phyloP scores from a whole-genome alignment of 2,329 filamentous ascomycete genomes.

The Colletotrichum sp. region DNA sequence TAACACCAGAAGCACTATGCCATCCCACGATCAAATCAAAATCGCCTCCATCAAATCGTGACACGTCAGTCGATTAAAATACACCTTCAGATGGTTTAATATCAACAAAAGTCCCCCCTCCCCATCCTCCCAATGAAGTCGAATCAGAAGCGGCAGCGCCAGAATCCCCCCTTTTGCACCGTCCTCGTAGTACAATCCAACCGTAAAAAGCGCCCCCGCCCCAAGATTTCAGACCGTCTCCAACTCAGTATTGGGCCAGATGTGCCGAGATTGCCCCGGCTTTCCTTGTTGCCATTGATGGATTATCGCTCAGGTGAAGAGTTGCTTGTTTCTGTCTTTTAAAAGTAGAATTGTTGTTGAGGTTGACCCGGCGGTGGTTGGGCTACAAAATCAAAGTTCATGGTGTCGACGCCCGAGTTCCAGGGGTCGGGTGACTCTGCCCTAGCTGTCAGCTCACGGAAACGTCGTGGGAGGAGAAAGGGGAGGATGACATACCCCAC shows the following conservation, averaged over 20 bases:
- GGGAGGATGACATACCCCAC: slow-evolving; percentile 58
- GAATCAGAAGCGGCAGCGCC: background rate
- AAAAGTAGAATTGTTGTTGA: slow-evolving; percentile 64
- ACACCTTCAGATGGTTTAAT: background rate
- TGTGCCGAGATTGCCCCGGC: background rate
- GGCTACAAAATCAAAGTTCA: slow-evolving; percentile 67
- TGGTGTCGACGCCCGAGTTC: slow-evolving; percentile 59
- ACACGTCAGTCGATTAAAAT: background rate
- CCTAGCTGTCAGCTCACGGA: background rate
- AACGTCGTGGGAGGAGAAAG: slow-evolving; percentile 17
- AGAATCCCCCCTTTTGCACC: background rate
- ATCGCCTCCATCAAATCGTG: background rate
- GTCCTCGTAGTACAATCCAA: background rate
- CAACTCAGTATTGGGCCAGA: background rate
- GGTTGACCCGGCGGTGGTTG: slow-evolving; percentile 64
- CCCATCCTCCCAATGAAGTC: background rate
- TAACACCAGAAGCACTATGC: background rate
- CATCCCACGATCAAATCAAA: background rate
- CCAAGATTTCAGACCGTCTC: background rate
- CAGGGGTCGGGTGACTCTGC: slow-evolving; percentile 65
- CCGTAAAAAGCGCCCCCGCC: background rate
- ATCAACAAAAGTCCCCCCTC: background rate
- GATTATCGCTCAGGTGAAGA: background rate
- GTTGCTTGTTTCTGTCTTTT: background rate
- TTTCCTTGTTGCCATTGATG: background rate